A percentile compares a stretch with the other conserved stretches of the same genome.
These are phyloP conservation scores for Penicillium bovifimosum DNA, from an alignment of 495 filamentous ascomycete species.

Conservation along the genomic window DNA sequence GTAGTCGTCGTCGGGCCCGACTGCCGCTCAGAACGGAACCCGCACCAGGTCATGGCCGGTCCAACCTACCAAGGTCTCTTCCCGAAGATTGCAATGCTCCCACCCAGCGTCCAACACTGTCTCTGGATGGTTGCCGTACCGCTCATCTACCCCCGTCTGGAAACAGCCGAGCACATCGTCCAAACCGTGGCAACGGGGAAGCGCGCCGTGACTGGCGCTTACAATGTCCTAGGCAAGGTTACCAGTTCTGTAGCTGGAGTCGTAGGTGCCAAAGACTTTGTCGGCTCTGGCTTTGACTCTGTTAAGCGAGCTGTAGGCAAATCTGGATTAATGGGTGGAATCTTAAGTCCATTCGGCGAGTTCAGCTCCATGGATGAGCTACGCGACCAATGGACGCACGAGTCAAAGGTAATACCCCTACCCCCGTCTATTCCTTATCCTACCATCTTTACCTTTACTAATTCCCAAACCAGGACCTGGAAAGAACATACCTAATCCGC, in stretches of 20 bases:
- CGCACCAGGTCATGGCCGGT: constrained; percentile 87
- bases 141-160: constrained; percentile 83
- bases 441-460: constrained; percentile 3
- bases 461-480: constrained; percentile 59
- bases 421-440: constrained; percentile 24
- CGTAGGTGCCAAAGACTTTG: constrained; percentile 87
- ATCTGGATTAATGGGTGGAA: constrained; percentile 85
- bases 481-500: constrained; percentile 92
- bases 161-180: constrained; percentile 82
- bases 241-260: constrained; percentile 90
- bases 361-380: constrained; percentile 92
- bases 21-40: constrained; percentile 84
- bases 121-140: constrained; percentile 93
- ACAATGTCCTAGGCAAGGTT: constrained; percentile 91
- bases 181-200: constrained; percentile 92
- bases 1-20: constrained; percentile 88
- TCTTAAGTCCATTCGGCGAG: constrained; percentile 95
- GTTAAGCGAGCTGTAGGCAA: constrained; percentile 97
- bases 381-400: constrained; percentile 96
- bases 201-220: constrained; percentile 89
- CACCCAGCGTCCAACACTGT: constrained; percentile 88
- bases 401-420: constrained; percentile 61
- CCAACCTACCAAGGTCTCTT: constrained; percentile 97
- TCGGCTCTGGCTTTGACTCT: constrained; percentile 82
- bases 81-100: constrained; percentile 89